Conservation (phyloP, 768 basidiomycete genomes). For the Multifurca ochricompacta region DNA sequence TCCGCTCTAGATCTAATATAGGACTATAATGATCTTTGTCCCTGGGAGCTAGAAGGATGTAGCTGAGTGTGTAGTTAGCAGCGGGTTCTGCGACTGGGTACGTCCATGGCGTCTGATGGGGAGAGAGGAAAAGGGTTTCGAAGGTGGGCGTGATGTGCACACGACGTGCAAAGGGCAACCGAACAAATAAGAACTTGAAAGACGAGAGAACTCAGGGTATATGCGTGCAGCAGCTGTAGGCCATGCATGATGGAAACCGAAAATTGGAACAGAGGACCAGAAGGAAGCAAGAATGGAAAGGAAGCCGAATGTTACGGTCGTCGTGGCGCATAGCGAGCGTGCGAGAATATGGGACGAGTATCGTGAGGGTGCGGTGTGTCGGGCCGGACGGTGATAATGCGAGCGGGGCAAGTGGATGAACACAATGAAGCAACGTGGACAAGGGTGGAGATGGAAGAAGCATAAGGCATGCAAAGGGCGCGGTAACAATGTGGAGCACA, state of each 20-base stretch:
- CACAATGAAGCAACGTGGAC: conserved; percentile 5
- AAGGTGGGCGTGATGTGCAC: too few relatives aligned
- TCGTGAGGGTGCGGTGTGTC: not conserved
- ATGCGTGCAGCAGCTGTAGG: not conserved
- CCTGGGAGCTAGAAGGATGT: conserved; percentile 68
- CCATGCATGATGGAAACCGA: not conserved
- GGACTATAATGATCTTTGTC: conserved; percentile 87
- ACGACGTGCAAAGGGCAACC: not conserved
- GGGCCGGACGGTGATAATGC: not conserved
- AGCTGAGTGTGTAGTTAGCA: conserved; percentile 36
- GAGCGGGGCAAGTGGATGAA: not conserved
- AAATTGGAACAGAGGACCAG: not conserved
- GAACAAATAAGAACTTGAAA: not conserved
- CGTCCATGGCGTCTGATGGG: conserved; percentile 8
- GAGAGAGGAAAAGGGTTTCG: not conserved
- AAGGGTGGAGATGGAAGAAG: not conserved
- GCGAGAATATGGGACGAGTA: not conserved
- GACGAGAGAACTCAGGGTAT: not conserved
- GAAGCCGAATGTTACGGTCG: not conserved
- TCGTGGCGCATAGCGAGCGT: not conserved
- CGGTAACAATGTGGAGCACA: conserved; percentile 1
- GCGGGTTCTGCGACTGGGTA: not conserved
- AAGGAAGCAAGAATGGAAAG: too few relatives aligned
- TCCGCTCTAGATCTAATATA: conserved; percentile 67
- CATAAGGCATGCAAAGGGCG: not conserved